phyloP scores from a whole-genome alignment of 1,284 basidiomycete species.

The Apiotrichum siamense region DNA sequence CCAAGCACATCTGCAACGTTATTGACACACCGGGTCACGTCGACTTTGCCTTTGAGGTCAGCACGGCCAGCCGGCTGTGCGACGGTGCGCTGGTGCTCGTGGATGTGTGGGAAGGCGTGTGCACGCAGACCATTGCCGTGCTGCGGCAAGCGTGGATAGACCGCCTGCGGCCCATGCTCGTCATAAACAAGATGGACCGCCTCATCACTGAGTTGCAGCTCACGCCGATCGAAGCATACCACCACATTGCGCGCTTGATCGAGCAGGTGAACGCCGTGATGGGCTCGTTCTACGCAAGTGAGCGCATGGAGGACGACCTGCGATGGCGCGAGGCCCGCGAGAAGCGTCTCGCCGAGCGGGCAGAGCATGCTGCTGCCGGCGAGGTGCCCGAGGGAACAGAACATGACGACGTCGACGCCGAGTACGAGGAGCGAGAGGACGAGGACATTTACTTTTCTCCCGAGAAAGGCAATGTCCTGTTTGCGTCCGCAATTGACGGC shows the following conservation, averaged over 20 bases:
- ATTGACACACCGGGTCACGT: constrained; percentile 99
- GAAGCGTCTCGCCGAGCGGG: constrained; percentile 66
- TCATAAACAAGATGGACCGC: constrained; percentile 97
- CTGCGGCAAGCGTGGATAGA: constrained; percentile 93
- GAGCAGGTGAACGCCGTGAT: constrained; percentile 98
- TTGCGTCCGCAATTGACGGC: constrained; percentile 92
- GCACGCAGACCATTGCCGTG: constrained; percentile 93
- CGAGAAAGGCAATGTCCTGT: constrained; percentile 91
- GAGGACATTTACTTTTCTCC: constrained; percentile 98
- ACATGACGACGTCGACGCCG: constrained; percentile 45
- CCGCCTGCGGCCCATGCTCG: constrained; percentile 78
- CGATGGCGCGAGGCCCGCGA: constrained; percentile 91
- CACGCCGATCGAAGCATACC: constrained; percentile 85
- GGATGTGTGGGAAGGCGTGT: constrained; percentile 97
- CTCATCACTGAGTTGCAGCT: constrained; percentile 91
- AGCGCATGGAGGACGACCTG: constrained; percentile 95
- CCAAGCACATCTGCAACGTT: constrained; percentile 60
- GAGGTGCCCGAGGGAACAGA: constrained; percentile 42
- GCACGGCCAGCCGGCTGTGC: constrained; percentile 84
- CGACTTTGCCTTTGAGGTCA: constrained; percentile 96
- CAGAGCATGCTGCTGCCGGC: constrained; percentile 51
- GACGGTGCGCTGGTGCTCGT: constrained; percentile 96
- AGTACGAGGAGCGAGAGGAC: constrained; percentile 89
- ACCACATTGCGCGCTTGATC: constrained; percentile 85
- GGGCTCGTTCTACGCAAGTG: constrained; percentile 90